A percentile compares a stretch with the other conserved stretches of the same genome.
Evolutionary conservation across 257 asterid genomes (phyloP).

Genomic region (Penstemon newberryi): DNA sequence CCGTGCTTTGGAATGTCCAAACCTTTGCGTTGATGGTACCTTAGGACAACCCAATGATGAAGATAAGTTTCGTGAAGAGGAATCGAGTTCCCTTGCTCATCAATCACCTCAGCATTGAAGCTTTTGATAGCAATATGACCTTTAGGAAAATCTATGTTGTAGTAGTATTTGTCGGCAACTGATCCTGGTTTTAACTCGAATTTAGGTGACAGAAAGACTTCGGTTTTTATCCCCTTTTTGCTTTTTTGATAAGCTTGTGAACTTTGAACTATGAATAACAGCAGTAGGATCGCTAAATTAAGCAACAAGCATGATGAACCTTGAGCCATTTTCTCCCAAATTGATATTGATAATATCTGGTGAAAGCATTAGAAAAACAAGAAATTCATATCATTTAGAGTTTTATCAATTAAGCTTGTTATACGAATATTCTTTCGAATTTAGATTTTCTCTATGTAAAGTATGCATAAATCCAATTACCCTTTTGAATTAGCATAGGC

Average conservation of each 20-base stretch:
- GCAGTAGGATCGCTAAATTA: constrained; percentile 34
- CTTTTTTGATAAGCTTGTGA: constrained; percentile 31
- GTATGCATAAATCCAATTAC: neutral
- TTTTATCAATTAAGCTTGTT: neutral
- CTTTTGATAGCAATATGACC: constrained; percentile 74
- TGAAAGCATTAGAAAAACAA: constrained; percentile 14
- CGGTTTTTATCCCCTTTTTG: constrained; percentile 43
- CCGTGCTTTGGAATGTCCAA: constrained; percentile 5
- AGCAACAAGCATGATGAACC: constrained; percentile 22
- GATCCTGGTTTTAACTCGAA: constrained; percentile 61
- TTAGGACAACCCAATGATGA: constrained; percentile 67
- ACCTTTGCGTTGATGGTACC: constrained; percentile 49
- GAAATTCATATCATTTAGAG: neutral
- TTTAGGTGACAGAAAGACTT: constrained; percentile 57
- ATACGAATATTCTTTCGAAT: neutral
- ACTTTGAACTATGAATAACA: constrained; percentile 17
- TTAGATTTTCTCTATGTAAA: neutral
- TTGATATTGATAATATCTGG: constrained; percentile 12
- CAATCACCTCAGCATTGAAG: constrained; percentile 65
- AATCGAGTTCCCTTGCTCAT: constrained; percentile 55
- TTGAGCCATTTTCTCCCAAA: constrained; percentile 28
- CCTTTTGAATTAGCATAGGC: neutral
- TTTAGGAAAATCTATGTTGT: constrained; percentile 56
- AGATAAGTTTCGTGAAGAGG: constrained; percentile 76
- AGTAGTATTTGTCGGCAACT: constrained; percentile 51